Evolutionary conservation across 495 filamentous ascomycete species (phyloP).

Genomic region (Xylaria acuta): DNA sequence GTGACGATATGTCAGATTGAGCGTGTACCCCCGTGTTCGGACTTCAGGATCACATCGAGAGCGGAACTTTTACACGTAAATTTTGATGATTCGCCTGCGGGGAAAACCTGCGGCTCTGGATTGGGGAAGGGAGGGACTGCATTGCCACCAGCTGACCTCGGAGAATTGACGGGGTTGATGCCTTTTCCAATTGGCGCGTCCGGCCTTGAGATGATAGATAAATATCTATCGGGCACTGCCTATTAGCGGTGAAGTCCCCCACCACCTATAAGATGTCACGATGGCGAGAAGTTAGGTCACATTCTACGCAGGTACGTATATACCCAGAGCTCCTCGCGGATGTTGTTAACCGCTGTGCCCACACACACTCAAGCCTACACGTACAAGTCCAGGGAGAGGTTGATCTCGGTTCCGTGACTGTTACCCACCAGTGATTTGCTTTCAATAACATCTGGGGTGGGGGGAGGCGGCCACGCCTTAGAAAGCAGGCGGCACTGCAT

Average conservation of each 20-base stretch:
- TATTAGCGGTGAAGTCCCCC: neutral
- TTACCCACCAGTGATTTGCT: neutral
- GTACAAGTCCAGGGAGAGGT: neutral
- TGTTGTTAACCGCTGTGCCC: neutral
- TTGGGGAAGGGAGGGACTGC: neutral
- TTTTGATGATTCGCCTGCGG: neutral
- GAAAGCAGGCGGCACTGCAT: neutral
- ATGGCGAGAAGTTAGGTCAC: neutral
- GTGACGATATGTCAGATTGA: too few relatives aligned
- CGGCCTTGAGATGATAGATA: neutral
- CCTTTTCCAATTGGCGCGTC: neutral
- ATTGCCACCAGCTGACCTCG: neutral
- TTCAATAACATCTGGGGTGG: neutral
- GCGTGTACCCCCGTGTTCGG: neutral
- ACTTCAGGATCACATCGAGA: neutral
- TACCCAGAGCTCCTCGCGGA: neutral
- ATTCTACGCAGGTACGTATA: too few relatives aligned
- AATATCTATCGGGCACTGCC: neutral
- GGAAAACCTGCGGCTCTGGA: slow-evolving; percentile 4
- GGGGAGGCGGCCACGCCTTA: neutral
- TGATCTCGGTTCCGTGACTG: neutral
- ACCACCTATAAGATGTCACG: neutral
- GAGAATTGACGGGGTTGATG: neutral
- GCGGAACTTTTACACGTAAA: neutral
- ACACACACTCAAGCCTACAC: neutral